These are phyloP conservation scores for Heterobasidion irregulare DNA, from an alignment of 1,284 basidiomycete genomes.

Conservation along the genomic window DNA sequence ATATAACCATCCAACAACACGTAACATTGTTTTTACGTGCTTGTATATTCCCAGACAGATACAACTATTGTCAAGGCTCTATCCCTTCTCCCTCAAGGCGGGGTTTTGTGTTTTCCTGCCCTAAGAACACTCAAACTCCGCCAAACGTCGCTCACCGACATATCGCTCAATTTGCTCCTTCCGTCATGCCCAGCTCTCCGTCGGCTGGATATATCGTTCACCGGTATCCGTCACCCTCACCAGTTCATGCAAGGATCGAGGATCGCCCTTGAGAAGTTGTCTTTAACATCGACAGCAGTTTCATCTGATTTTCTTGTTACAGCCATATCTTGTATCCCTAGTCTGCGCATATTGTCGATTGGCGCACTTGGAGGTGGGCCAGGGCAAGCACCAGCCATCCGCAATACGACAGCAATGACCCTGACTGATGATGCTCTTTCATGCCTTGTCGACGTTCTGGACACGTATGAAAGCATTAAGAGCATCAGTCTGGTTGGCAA, in stretches of 20 bases:
- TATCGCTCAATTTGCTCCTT: slow-evolving; percentile 33
- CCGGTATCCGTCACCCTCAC: slow-evolving; percentile 33
- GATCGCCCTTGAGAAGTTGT: slow-evolving; percentile 45
- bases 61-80: slow-evolving; percentile 40
- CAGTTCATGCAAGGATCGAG: slow-evolving; percentile 10
- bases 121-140: slow-evolving; percentile 52
- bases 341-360: slow-evolving; percentile 41
- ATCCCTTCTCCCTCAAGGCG: slow-evolving; percentile 17
- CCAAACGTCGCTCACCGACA: slow-evolving; percentile 43
- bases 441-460: slow-evolving; percentile 34
- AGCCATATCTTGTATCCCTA: slow-evolving; percentile 29
- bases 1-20: neutral
- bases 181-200: slow-evolving; percentile 39
- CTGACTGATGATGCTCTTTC: slow-evolving; percentile 44
- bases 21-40: neutral
- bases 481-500: slow-evolving; percentile 56
- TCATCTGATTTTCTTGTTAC: slow-evolving; percentile 31
- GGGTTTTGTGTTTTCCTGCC: slow-evolving; percentile 24
- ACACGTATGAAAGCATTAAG: slow-evolving; percentile 30
- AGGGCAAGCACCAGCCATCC: slow-evolving; percentile 34
- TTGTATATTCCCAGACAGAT: slow-evolving; percentile 38
- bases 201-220: slow-evolving; percentile 60
- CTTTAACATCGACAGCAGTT: slow-evolving; percentile 48
- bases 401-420: slow-evolving; percentile 42
- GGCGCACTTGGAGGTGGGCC: slow-evolving; percentile 50